phyloP scores from a whole-genome alignment of 2,329 filamentous ascomycete genomes.

The Corinectria fuckeliana region DNA sequence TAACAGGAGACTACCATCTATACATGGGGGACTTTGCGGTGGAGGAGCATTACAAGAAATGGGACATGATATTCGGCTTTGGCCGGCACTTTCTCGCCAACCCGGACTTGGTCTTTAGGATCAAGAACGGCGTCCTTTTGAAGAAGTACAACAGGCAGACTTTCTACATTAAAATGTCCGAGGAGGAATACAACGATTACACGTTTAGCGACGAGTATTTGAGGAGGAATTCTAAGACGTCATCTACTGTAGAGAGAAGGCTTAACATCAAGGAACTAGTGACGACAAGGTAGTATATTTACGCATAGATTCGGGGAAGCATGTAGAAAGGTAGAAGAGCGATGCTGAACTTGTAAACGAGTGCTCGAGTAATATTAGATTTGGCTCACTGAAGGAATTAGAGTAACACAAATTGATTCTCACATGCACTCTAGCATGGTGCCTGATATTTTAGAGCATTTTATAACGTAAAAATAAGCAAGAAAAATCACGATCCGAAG shows the following conservation, averaged over 20 bases:
- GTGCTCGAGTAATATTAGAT: too few relatives aligned
- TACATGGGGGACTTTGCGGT: constrained; percentile 24
- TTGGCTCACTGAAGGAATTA: too few relatives aligned
- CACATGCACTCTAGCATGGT: background rate
- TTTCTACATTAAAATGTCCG: constrained; percentile 30
- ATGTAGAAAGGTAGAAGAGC: too few relatives aligned
- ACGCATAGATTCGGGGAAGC: too few relatives aligned
- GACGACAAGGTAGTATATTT: too few relatives aligned
- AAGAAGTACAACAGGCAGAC: constrained; percentile 35
- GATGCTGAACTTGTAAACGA: too few relatives aligned
- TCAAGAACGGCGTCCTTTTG: constrained; percentile 33
- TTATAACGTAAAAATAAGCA: background rate
- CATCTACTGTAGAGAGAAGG: too few relatives aligned
- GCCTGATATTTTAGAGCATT: too few relatives aligned
- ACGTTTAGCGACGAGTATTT: constrained; percentile 16
- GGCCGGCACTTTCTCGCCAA: constrained; percentile 39
- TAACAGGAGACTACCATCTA: constrained; percentile 36
- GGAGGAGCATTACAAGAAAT: constrained; percentile 37
- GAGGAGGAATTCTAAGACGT: background rate
- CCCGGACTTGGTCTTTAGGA: constrained; percentile 38
- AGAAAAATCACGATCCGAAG: background rate
- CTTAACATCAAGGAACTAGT: too few relatives aligned
- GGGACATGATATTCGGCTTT: constrained; percentile 41
- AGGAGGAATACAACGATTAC: constrained; percentile 32
- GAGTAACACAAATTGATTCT: too few relatives aligned